Base-by-base conservation (phyloP, 108 stramenopile genomes). In the Discostella pseudostelligera region DNA sequence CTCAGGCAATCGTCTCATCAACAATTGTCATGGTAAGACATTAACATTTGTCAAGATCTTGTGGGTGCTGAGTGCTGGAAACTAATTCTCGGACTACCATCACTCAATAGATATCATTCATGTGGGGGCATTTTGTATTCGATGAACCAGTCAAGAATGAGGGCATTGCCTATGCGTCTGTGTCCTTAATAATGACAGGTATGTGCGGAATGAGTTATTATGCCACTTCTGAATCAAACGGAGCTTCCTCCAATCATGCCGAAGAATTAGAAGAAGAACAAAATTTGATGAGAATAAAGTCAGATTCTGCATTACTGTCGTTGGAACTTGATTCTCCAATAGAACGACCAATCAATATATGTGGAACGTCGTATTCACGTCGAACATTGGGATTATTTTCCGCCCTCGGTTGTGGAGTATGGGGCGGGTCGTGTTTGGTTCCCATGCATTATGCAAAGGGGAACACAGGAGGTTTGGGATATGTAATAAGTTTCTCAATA, bases 141-240 rank as follows among this genome's bases (percentile, higher is more conserved):
- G 64, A 69, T 0, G 91, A 93, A 59, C 68, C 70, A 45, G 67
- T 68, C 11, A 62, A 76, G 16, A 45, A 25, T 21, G 37, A 69
- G 24, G 3, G 35, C 0, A 26, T 62, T 11, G 67, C 75, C 7
- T 76, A 64, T 49, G 39, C 82, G 39, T 86, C 87, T 20, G 74
- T 88, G 9, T 60, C 58, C 4, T 68, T 76, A 11, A 76, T 76
- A 4, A 76, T 76, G 75, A 22, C 32, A 11, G 90, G 90, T 0
- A 53, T 92, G 19, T 76, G 63, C 45, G 90, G 90, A 0, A 92
- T 92, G 87, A 81, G 81, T 35, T 87, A 87, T 48, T 92, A 69
- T 64, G 85, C 85, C 0, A 59, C 80, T 0, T 13, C 55, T 25
- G 71, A 63, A 20, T 45, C 46, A 26, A 40, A 2, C 2, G 56